Evolutionary conservation across 805 yeast genomes (phyloP), one percentile per base, ranked within the genome.

Genomic region (Candida caryicola): DNA sequence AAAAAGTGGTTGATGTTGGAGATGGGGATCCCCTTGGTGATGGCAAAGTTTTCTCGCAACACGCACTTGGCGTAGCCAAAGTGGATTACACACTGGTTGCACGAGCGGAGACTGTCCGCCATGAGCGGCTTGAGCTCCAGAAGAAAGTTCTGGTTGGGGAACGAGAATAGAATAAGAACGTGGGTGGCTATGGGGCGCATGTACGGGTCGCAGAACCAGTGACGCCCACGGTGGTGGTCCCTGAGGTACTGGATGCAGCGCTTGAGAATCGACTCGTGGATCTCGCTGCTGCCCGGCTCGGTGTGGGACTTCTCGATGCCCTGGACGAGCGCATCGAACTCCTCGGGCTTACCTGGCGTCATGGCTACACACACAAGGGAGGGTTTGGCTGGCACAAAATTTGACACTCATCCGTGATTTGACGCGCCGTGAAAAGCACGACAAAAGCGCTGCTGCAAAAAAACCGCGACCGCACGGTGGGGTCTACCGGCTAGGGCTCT

Each of bases 101-200:
- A 85, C 3, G 53, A 41, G 26, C 62, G 57, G 10, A 84, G 57
- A 17, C 71, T 61, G 1, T 58, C 54, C 3, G 59, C 55, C 34
- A 76, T 62, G 10, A 50, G 47, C 7, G 64, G 63, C 34, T 69
- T 66, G 37, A 72, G 57, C 69, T 77, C 71, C 4, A 50, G 50
- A 13, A 73, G 62, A 1, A 73, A 70, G n/a, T 64, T 70, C 27
- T 64, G 64, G 17, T 68, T 74, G 2, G 71, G 69, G 49, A 82
- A 80, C 3, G 89, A 80, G 52, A 81, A 81, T 41, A 80, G 60
- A 12, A 83, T 74, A 37, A 82, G 56, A 7, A 74, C 62, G 51
- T 81, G 81, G 10, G 73, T 66, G 7, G 82, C 65, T 15, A 78
- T 66, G 2, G 77, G 73, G 29, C 61, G 63, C 42, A 74, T 61